Base-by-base conservation (phyloP, 176 grass and related monocot species). In the Eragrostis nindensis region DNA sequence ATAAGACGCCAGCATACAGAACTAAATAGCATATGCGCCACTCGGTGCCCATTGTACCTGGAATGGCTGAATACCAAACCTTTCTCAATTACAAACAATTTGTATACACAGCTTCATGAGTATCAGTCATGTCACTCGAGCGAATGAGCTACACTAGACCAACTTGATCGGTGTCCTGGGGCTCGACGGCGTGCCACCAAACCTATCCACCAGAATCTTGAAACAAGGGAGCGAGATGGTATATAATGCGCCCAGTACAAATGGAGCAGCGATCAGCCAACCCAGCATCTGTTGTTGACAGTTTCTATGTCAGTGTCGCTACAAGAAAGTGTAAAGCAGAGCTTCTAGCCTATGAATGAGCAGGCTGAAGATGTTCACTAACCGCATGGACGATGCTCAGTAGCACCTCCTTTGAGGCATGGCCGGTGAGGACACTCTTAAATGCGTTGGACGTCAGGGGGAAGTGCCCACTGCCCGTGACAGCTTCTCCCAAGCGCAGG, bases 371-470 rank as follows among this genome's bases (percentile, higher is more conserved):
- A 3, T 45, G 57, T 85, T 80, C 50, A 79, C 89, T 87, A 52
- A 98, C 95, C 85, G 90, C 95, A 18, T 85, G 87, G 46, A 91
- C 43, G 50, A 98, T 94, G 73, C 92, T 92, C 9, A 98, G 24
- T 32, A 98, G 50, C 66, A 92, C 85, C 4, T 84, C 90, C 74
- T 77, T 86, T 30, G 95, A 98, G 74, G 95, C 95, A 26, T 91
- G 76, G 21, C 92, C 95, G 0, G 88, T 98, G 55, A 94, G 74
- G 15, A 98, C 90, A 76, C 89, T 94, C 80, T 83, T 98, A 32
- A 98, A 79, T 29, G 95, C 95, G 54, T 98, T 90, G 2, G 95
- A 36, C 3, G 95, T 94, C 81, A 98, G 79, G 53, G 85, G 73
- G 66, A 98, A 94, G 52, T 82, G 91, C n/a, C 62, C 44, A 11